Evolutionary conservation across 2,329 filamentous ascomycete genomes (phyloP).

Genomic region (Cytospora mali): DNA sequence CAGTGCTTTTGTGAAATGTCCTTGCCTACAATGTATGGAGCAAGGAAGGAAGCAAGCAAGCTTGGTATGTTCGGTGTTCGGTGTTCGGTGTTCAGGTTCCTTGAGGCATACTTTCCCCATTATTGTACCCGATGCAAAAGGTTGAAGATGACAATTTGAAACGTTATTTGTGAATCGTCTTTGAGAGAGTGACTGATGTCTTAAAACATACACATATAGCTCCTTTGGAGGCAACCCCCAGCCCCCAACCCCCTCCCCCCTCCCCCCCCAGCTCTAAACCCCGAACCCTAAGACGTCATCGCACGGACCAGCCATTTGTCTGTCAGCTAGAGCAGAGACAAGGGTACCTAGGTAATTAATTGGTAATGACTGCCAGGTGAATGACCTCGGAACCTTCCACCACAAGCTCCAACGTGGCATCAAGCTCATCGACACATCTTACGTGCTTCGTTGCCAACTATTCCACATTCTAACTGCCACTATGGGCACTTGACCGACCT

Average conservation of each 20-base stretch:
- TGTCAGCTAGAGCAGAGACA: neutral
- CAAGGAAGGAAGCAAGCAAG: neutral
- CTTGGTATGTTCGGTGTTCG: neutral
- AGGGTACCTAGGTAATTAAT: no score
- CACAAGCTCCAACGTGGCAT: constrained; percentile 28
- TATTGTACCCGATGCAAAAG: neutral
- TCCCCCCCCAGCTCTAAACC: neutral
- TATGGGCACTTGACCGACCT: constrained; percentile 28
- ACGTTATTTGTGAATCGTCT: neutral
- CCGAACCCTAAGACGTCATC: neutral
- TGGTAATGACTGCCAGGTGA: constrained; percentile 11
- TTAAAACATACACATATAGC: neutral
- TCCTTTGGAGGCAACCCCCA: neutral
- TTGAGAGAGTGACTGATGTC: neutral
- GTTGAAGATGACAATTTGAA: neutral
- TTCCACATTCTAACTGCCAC: constrained; percentile 14
- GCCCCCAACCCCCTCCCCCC: neutral
- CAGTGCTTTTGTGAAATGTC: neutral
- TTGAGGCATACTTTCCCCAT: neutral
- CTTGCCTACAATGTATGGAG: neutral
- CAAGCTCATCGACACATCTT: constrained; percentile 22
- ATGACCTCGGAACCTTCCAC: constrained; percentile 19
- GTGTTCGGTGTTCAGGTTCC: no score
- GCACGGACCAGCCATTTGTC: neutral
- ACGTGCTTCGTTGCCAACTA: constrained; percentile 5